Evolutionary conservation across 1,284 basidiomycete genomes (phyloP).

Genomic region (Wallemia hederae): DNA sequence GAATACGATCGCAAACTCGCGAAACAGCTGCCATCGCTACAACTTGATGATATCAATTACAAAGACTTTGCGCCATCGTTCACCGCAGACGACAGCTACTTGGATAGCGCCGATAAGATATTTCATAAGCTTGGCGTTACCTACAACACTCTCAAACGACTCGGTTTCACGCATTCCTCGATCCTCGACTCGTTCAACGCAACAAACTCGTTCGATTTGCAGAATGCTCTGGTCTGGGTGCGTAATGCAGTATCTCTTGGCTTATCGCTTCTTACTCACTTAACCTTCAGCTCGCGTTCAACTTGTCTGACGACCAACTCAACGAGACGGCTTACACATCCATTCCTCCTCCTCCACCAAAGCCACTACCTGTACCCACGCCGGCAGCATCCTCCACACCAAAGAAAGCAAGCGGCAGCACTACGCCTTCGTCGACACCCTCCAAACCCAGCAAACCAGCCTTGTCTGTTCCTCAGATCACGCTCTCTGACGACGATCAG

Average conservation of each 20-base stretch:
- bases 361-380: background rate
- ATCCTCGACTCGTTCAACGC: slow-evolving; percentile 36
- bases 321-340: background rate
- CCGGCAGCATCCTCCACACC: background rate
- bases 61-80: slow-evolving; percentile 1
- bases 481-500: slow-evolving; percentile 24
- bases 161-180: slow-evolving; percentile 46
- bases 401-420: background rate
- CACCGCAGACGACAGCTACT: slow-evolving; percentile 5
- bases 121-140: slow-evolving; percentile 42
- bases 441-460: background rate
- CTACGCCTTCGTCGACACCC: background rate
- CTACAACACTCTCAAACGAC: slow-evolving; percentile 48
- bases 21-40: background rate
- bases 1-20: background rate
- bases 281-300: slow-evolving; percentile 3
- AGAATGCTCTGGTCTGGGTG: slow-evolving; percentile 82
- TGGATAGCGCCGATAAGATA: slow-evolving; percentile 33
- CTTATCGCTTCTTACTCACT: background rate
- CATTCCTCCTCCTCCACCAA: background rate
- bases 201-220: slow-evolving; percentile 40
- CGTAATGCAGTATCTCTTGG: slow-evolving; percentile 10
- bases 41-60: slow-evolving; percentile 1
- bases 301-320: slow-evolving; percentile 1
- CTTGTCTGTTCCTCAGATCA: background rate